Conservation (phyloP, 1,139 yeast genomes). For the Protomyces inouyei region DNA sequence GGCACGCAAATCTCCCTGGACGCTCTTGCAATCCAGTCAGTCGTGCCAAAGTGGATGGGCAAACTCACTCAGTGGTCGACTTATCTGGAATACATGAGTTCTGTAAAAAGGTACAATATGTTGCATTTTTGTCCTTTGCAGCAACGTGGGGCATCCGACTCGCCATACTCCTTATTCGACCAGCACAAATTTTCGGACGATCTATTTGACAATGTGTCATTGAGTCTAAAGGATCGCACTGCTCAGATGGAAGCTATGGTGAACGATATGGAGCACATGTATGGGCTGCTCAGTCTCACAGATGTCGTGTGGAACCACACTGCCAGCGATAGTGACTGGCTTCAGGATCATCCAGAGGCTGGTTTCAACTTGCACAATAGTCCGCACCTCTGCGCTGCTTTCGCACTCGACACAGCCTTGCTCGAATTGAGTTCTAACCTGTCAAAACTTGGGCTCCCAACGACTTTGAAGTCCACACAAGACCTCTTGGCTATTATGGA, state of each 20-base stretch:
- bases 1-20: constrained; percentile 63
- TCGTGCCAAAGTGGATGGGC: constrained; percentile 91
- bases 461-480: constrained; percentile 45
- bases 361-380: constrained; percentile 85
- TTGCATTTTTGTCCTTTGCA: constrained; percentile 93
- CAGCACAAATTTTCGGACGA: constrained; percentile 71
- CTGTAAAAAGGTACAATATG: constrained; percentile 84
- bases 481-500: constrained; percentile 61
- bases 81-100: constrained; percentile 53
- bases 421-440: constrained; percentile 59
- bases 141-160: constrained; percentile 77
- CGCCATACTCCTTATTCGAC: constrained; percentile 88
- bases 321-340: constrained; percentile 83
- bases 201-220: constrained; percentile 48
- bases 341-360: constrained; percentile 77
- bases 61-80: constrained; percentile 57
- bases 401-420: constrained; percentile 69
- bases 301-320: constrained; percentile 96
- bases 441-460: constrained; percentile 56
- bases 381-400: constrained; percentile 79
- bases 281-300: constrained; percentile 68
- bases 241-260: constrained; percentile 50
- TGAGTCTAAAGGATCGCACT: constrained; percentile 31
- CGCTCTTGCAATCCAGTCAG: constrained; percentile 76
- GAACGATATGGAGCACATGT: constrained; percentile 49